Conservation (phyloP, 345 rosid species). For the Melastoma malabathricum region DNA sequence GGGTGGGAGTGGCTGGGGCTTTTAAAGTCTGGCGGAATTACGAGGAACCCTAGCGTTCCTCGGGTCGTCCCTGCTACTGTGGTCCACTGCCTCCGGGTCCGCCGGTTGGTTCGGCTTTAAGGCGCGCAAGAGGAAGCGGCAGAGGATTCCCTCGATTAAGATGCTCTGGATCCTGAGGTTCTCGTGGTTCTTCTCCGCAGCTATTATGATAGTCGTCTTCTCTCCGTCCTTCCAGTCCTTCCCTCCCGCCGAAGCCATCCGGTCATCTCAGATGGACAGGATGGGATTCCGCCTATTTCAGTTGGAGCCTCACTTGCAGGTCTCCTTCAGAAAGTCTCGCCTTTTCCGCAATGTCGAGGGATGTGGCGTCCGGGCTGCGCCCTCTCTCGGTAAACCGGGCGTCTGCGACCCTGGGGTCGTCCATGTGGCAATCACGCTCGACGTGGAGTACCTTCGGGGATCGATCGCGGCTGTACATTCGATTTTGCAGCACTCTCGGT, state of each 20-base stretch:
- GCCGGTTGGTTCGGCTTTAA: slow-evolving; percentile 29
- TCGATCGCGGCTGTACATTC: slow-evolving; percentile 61
- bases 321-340: slow-evolving; percentile 32
- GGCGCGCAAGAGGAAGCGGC: slow-evolving; percentile 9
- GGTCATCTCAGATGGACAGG: slow-evolving; percentile 47
- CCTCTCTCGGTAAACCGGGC: slow-evolving; percentile 3
- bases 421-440: slow-evolving; percentile 57
- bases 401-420: slow-evolving; percentile 46
- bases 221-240: slow-evolving; percentile 74
- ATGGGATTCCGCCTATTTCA: slow-evolving; percentile 9
- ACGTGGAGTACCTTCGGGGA: slow-evolving; percentile 47
- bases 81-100: slow-evolving; percentile 5
- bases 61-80: slow-evolving; percentile 12
- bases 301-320: slow-evolving; percentile 6
- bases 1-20: background rate
- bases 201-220: slow-evolving; percentile 52
- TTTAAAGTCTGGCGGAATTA: slow-evolving; percentile 30
- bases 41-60: slow-evolving; percentile 32
- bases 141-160: slow-evolving; percentile 1
- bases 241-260: slow-evolving; percentile 87
- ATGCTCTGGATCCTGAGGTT: slow-evolving; percentile 52
- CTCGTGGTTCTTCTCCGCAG: slow-evolving; percentile 40
- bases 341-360: slow-evolving; percentile 42
- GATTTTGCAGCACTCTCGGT: slow-evolving; percentile 37
- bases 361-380: slow-evolving; percentile 13